phyloP scores from a whole-genome alignment of 2,329 filamentous ascomycete genomes.

The Fusarium sp. region DNA sequence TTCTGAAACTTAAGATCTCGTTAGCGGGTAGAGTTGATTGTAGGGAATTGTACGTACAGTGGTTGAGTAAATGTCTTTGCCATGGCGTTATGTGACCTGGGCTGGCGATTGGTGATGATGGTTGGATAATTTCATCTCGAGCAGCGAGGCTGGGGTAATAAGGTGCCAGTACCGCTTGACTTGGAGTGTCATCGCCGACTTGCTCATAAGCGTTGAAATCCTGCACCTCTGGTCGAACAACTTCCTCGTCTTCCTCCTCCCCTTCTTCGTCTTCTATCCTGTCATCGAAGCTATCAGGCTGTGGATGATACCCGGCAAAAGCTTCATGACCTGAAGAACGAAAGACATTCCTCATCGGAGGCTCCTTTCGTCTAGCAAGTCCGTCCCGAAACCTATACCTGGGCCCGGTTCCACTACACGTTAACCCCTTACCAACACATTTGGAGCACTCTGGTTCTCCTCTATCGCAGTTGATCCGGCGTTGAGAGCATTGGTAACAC shows the following conservation, averaged over 20 bases:
- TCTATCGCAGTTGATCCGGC: conserved; percentile 56
- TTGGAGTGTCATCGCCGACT: neutral
- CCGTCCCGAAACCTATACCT: conserved; percentile 30
- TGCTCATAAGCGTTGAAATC: neutral
- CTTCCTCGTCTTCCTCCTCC: neutral
- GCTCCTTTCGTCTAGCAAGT: conserved; percentile 11
- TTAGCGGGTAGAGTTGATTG: neutral
- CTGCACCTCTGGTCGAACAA: neutral
- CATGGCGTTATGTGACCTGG: conserved; percentile 7
- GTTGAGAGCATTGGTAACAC: conserved; percentile 56
- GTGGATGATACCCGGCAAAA: neutral
- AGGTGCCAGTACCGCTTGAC: neutral
- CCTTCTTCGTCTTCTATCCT: neutral
- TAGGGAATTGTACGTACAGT: conserved; percentile 25
- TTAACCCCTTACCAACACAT: conserved; percentile 51
- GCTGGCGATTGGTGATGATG: neutral
- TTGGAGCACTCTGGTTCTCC: conserved; percentile 52
- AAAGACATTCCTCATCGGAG: neutral
- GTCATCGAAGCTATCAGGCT: neutral
- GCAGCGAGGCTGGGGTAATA: neutral
- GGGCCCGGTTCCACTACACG: conserved; percentile 51
- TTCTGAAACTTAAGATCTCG: conserved; percentile 36
- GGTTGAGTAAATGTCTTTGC: conserved; percentile 25
- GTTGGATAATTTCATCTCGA: neutral
- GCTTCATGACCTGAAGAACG: neutral